Base-by-base conservation (phyloP, 257 asterid genomes). In the Scutellaria minor region DNA sequence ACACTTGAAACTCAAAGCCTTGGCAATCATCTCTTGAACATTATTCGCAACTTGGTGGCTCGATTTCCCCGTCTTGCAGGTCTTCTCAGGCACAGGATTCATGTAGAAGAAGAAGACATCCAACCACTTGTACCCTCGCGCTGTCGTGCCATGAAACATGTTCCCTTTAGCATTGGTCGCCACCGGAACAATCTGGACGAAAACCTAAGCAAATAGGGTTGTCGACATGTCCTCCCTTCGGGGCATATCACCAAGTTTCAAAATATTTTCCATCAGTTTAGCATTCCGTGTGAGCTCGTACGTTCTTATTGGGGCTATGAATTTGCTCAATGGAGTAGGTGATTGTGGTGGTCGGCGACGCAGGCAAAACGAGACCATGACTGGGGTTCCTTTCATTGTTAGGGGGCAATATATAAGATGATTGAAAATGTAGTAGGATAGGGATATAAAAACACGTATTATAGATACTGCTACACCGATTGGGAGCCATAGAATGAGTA, bases 181-280 rank as follows among this genome's bases (percentile, higher is more conserved):
- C 75, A 82, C 86, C 1, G 83, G 83, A 7, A 75, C 79, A 1
- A 82, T 75, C 12, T 80, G 0, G 83, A 52, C 3, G 81, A 75
- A 18, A 82, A 82, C 42, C 86, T 64, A 2, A 82, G 75, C 50
- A 78, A n/a, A 46, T 78, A 78, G 1, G 83, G 83, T 12, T 75
- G 83, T 1, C 86, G 54, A 14, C 86, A 82, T 1, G 86, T 82
- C 5, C 83, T 82, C 1, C 81, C 87, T 58, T 83, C 87, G 0
- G 87, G 83, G 60, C 74, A 83, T 24, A 80, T 64, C 2, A 56
- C 22, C n/a, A 80, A 31, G 12, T 66, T 55, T 10, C 45, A 83
- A 5, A 15, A 74, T 31, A 0, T 57, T 9, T 3, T 64, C 39
- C 44, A 83, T 83, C 14, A 77, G 13, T 24, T 72, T 57, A 31